Evolutionary conservation across 106 monocot species (phyloP).

Genomic region (Chionographis japonica): DNA sequence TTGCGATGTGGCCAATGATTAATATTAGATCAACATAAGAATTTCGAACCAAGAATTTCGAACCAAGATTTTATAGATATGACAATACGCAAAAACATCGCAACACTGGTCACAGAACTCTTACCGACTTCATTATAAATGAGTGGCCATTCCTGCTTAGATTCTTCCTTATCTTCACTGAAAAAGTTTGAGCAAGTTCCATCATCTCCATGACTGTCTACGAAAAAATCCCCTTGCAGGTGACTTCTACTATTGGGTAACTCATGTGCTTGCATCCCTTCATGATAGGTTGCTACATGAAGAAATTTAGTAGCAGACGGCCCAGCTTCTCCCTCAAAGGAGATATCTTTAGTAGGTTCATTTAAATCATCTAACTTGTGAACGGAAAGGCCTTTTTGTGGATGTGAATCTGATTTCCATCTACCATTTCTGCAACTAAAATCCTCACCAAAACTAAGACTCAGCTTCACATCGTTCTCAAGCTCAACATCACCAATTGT

Average conservation of each 20-base stretch:
- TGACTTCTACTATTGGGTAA: slow-evolving; percentile 4
- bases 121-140: slow-evolving; percentile 31
- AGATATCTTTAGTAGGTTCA: slow-evolving; percentile 28
- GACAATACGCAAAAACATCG: too few species aligned
- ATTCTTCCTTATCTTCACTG: slow-evolving; percentile 12
- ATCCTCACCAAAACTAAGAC: slow-evolving; percentile 19
- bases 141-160: slow-evolving; percentile 8
- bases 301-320: slow-evolving; percentile 13
- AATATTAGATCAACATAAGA: too few species aligned
- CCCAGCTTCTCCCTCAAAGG: slow-evolving; percentile 6
- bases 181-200: slow-evolving; percentile 12
- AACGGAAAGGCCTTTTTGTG: not conserved
- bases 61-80: too few species aligned
- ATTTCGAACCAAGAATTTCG: too few species aligned
- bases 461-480: slow-evolving; percentile 29
- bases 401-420: not conserved
- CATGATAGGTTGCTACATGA: not conserved
- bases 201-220: slow-evolving; percentile 19
- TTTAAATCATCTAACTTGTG: slow-evolving; percentile 26
- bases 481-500: not conserved
- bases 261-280: slow-evolving; percentile 13
- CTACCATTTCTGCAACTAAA: not conserved
- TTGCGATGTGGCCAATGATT: too few species aligned
- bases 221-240: slow-evolving; percentile 5
- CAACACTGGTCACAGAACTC: not conserved